A percentile compares a stretch with the other conserved stretches of the same genome.
phyloP scores from a whole-genome alignment of 495 filamentous ascomycete species.

The Penicillium crystallinum region DNA sequence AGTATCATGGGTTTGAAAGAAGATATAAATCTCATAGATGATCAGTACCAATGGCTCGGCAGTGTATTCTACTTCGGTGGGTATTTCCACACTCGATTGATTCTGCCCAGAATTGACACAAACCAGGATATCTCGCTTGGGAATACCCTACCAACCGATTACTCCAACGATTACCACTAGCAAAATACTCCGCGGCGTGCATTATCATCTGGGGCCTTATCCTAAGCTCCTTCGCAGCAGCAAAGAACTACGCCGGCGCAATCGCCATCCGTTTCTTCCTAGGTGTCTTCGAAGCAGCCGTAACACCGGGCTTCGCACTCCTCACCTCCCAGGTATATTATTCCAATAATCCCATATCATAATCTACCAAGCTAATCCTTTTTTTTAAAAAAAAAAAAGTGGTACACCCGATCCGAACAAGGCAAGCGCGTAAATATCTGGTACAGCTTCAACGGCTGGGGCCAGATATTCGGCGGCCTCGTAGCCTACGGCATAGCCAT shows the following conservation, averaged over 20 bases:
- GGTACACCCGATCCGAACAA: slow-evolving; percentile 59
- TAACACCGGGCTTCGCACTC: slow-evolving; percentile 59
- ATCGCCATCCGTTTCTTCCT: slow-evolving; percentile 56
- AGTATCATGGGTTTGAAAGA: slow-evolving; percentile 57
- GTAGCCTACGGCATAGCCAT: slow-evolving; percentile 62
- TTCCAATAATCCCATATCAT: neutral
- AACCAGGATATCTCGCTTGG: slow-evolving; percentile 58
- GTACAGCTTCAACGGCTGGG: slow-evolving; percentile 61
- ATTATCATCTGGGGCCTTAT: slow-evolving; percentile 57
- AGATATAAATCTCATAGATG: slow-evolving; percentile 37
- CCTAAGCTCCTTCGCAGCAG: slow-evolving; percentile 50
- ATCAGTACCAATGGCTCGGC: slow-evolving; percentile 51
- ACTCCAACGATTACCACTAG: slow-evolving; percentile 53
- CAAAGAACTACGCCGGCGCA: slow-evolving; percentile 42
- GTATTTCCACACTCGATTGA: neutral
- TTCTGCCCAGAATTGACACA: neutral
- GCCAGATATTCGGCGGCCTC: slow-evolving; percentile 56
- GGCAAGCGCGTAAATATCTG: slow-evolving; percentile 53
- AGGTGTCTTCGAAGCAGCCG: slow-evolving; percentile 57
- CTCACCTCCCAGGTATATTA: slow-evolving; percentile 52
- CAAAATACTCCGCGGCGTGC: slow-evolving; percentile 54
- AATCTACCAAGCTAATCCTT: neutral
- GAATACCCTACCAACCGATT: slow-evolving; percentile 60
- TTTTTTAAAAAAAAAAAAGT: slow-evolving; percentile 38
- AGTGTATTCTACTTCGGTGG: slow-evolving; percentile 59